Conservation (phyloP, 192 early-diverging fungal genomes). For the Pilaira anomala region DNA sequence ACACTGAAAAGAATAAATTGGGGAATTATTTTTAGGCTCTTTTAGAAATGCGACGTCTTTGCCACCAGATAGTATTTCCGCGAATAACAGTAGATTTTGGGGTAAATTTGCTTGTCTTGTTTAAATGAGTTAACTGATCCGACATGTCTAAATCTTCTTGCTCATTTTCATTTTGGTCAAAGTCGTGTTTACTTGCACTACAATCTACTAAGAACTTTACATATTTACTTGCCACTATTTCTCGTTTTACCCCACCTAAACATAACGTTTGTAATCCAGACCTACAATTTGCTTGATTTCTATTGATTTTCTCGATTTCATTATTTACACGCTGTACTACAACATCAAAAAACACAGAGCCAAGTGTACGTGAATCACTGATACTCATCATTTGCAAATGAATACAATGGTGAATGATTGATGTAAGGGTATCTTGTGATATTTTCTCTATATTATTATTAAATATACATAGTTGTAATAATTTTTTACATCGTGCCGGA, state of each 20-base stretch:
- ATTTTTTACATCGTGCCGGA: slow-evolving; percentile 18
- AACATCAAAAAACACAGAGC: slow-evolving; percentile 19
- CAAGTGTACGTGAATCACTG: slow-evolving; percentile 30
- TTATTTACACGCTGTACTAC: slow-evolving; percentile 21
- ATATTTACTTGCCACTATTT: slow-evolving; percentile 10
- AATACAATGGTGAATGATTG: slow-evolving; percentile 16
- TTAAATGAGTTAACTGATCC: not conserved
- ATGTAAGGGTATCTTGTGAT: slow-evolving; percentile 19
- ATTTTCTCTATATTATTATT: slow-evolving; percentile 24
- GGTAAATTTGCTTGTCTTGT: slow-evolving; percentile 13
- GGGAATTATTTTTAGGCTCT: too few species aligned
- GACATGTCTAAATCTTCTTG: slow-evolving; percentile 11
- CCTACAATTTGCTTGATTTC: not conserved
- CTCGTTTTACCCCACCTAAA: slow-evolving; percentile 22
- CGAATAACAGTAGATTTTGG: slow-evolving; percentile 32
- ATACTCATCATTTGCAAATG: slow-evolving; percentile 15
- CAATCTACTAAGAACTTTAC: slow-evolving; percentile 20
- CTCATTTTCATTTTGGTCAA: slow-evolving; percentile 9
- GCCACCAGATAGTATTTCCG: slow-evolving; percentile 36
- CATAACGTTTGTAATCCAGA: slow-evolving; percentile 27
- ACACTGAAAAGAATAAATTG: not conserved
- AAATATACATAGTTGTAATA: slow-evolving; percentile 25
- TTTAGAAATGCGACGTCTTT: slow-evolving; percentile 17
- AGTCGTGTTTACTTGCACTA: slow-evolving; percentile 22
- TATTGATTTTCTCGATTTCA: slow-evolving; percentile 15